Base-by-base conservation (phyloP, 1,284 basidiomycete species). In the Sphaerobolus stellatus region DNA sequence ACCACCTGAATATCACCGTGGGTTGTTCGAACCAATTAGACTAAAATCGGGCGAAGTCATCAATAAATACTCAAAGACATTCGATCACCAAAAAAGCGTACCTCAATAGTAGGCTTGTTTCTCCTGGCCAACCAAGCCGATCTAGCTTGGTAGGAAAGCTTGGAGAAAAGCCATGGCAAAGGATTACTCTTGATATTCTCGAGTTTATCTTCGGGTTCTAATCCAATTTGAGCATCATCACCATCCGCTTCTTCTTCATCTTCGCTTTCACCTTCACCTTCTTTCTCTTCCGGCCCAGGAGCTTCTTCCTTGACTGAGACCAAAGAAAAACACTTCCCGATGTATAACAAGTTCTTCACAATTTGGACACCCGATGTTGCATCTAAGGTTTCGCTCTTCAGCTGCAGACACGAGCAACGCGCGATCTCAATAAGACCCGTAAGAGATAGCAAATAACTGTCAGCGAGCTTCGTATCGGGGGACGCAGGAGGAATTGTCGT, bases 321-420 rank as follows among this genome's bases (percentile, higher is more conserved):
- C n/a, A 70, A 69, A 58, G 73, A 81, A 72, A 94, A 95, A 69
- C 85, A 86, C 71, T 92, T 94, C 28, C 90, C 91, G 29, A 97
- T 75, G 66, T 90, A 97, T 65, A 97, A 94, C 14, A 99, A 71
- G 61, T 98, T 94, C 76, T 98, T 98, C 65, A 98, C 93, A 14
- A 94, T 75, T 71, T 98, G 93, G 59, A 97, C 71, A 52, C 88
- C 81, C 16, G 96, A 75, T 4, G 81, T 71, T 36, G 87, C 86
- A 62, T 94, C 92, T 36, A 98, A 73, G 60, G 90, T 80, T 11
- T 84, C 77, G 62, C 94, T 94, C 68, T 88, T 88, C 57, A 99
- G 79, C 68, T 98, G 86, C 46, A 87, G 69, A 53, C 85, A 90
- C 30, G 90, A 73, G 68, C 92, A 94, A 59, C 81, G 78, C 1